Evolutionary conservation across 192 early-diverging fungal species (phyloP), one percentile per base, ranked within the genome.

Genomic region (Mortierella claussenii): DNA sequence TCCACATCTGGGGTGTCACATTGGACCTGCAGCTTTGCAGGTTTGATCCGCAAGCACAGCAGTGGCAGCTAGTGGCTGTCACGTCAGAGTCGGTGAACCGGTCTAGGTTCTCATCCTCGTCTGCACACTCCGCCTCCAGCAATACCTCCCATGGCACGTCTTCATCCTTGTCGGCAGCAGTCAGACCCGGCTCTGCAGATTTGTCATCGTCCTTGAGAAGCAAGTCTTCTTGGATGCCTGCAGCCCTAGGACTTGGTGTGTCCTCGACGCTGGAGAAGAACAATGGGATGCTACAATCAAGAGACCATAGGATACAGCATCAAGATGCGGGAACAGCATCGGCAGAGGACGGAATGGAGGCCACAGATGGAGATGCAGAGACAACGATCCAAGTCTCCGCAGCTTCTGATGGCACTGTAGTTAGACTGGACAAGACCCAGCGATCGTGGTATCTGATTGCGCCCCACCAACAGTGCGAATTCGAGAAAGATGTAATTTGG

Each of bases 1-100:
- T 20, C 36, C 48, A 56, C 45, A 76, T 76, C 46, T 76, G 73
- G 73, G 73, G 73, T 1, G 73, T 76, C 28, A 76, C 73, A 9
- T 64, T 76, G 15, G 73, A 76, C 36, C 53, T 55, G 6, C 73
- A 76, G 31, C 64, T 76, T 17, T 65, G 63, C 30, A 76, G 54
- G 36, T 21, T 76, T 59, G 59, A 67, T 28, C 33, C 33, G 4
- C 27, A 31, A 18, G 50, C 44, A 9, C 52, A 62, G 21, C 64
- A 67, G 31, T 76, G 73, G 73, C 64, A 67, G 24, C 59, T 76
- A 3, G 73, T 76, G 18, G 44, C 58, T 23, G 63, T 76, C 10
- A 67, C 65, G 23, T 50, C 69, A 10, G 73, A 67, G 43, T 15
- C 33, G 0, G 47, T 46, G 20, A 62, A 55, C 48, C 51, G 37